Evolutionary conservation across 208 protist genomes (phyloP), one percentile per base, ranked within the genome.

Genomic region (Herpetomonas samuelpessoai): DNA sequence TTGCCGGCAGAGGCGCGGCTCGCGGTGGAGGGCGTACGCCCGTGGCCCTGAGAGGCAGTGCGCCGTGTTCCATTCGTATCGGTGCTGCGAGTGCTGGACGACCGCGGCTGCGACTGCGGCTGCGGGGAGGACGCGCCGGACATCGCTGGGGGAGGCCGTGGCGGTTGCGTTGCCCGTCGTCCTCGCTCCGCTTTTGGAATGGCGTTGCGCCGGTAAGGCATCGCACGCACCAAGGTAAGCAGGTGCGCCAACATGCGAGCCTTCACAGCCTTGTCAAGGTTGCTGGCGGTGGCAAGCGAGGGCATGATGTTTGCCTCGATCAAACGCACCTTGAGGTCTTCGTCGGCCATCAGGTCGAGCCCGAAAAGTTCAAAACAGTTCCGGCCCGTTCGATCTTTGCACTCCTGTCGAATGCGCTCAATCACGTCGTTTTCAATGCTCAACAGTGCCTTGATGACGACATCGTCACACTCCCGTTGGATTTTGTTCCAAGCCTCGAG

Each of bases 231-330:
- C 18, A 96, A 71, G 16, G 88, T 95, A 26, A 95, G 70, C 65
- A 96, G 30, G 65, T 95, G 88, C 10, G 88, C 77, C 39, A 96
- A 71, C 79, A 96, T 88, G 35, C 88, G 84, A 3, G 74, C 79
- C 68, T 95, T 96, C 6, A 96, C 86, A 9, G 84, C 87, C 73
- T 93, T 93, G 60, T 96, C 91, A 27, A 95, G 73, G 3, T 76
- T 68, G 52, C 77, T 86, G 52, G 80, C 87, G 24, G 90, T 96
- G 1, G 87, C 87, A 26, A 93, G 75, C 7, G 85, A 95, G 10
- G 92, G 88, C 92, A 97, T 96, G 45, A 97, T 97, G 64, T 97
- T 97, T 31, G 88, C 87, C 74, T 96, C 92, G 54, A 97, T 85
- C 53, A 97, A 76, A 18, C 79, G 76, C 25, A 92, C 76, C 53